Conservation (phyloP, 2,329 filamentous ascomycete genomes). For the Fusarium guadeloupense region DNA sequence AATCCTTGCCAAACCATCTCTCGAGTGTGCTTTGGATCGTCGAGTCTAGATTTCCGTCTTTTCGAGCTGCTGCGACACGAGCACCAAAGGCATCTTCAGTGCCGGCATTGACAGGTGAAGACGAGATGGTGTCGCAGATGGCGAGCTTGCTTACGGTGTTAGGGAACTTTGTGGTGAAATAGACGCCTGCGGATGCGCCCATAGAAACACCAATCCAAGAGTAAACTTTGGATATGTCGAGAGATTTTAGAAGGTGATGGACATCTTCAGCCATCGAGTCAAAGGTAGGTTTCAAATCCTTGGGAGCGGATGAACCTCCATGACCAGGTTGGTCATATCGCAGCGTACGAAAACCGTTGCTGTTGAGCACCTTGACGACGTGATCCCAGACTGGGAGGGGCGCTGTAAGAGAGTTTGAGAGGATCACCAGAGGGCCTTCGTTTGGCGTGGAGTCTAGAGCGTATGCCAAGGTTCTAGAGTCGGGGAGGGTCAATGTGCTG, state of each 20-base stretch:
- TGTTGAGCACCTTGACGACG: slow-evolving; percentile 48
- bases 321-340: slow-evolving; percentile 57
- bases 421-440: slow-evolving; percentile 47
- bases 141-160: slow-evolving; percentile 50
- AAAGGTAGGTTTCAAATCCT: slow-evolving; percentile 51
- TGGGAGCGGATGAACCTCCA: slow-evolving; percentile 49
- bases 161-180: slow-evolving; percentile 52
- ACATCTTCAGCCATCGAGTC: slow-evolving; percentile 52
- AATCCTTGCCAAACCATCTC: slow-evolving; percentile 54
- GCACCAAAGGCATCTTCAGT: slow-evolving; percentile 49
- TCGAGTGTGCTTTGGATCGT: slow-evolving; percentile 49
- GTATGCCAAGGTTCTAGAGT: slow-evolving; percentile 45
- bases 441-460: slow-evolving; percentile 38
- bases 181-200: slow-evolving; percentile 53
- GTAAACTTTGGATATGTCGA: slow-evolving; percentile 46
- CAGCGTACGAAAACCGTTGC: slow-evolving; percentile 51
- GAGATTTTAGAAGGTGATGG: slow-evolving; percentile 45
- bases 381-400: slow-evolving; percentile 52
- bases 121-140: slow-evolving; percentile 53
- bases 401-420: slow-evolving; percentile 53
- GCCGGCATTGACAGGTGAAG: slow-evolving; percentile 50
- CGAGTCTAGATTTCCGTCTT: slow-evolving; percentile 46
- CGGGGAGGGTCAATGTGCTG: slow-evolving; percentile 38
- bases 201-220: slow-evolving; percentile 58
- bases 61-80: slow-evolving; percentile 48